These are phyloP conservation scores for Reutealis trisperma DNA, from an alignment of 345 rosid species.

Conservation along the genomic window DNA sequence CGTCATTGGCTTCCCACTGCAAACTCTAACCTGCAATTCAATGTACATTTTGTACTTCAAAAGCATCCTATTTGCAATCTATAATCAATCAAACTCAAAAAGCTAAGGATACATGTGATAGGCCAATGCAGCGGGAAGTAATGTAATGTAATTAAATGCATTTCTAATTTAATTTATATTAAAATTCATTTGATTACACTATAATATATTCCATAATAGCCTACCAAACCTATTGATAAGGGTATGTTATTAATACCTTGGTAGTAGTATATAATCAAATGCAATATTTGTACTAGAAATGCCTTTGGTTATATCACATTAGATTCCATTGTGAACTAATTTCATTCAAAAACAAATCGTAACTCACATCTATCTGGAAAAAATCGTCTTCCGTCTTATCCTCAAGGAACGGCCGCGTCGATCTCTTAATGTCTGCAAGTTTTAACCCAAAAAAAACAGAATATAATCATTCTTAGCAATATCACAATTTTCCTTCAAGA, in stretches of 20 bases:
- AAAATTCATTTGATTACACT: no score
- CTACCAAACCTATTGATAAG: no score
- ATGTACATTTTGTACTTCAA: neutral
- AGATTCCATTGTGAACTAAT: neutral
- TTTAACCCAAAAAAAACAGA: neutral
- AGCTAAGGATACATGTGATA: no score
- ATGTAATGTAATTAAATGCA: no score
- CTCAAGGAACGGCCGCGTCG: slow-evolving; percentile 22
- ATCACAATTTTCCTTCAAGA: neutral
- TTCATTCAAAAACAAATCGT: neutral
- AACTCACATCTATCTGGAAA: slow-evolving; percentile 86
- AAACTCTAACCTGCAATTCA: slow-evolving; percentile 29
- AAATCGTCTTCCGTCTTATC: slow-evolving; percentile 24
- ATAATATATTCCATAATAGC: no score
- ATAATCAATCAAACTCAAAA: neutral
- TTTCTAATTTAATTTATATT: no score
- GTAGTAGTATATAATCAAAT: no score
- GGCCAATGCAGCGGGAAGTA: no score
- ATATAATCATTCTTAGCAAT: neutral
- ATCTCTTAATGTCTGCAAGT: slow-evolving; percentile 32
- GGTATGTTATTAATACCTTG: no score
- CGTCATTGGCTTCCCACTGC: slow-evolving; percentile 39
- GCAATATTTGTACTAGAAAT: no score
- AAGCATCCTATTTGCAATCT: neutral
- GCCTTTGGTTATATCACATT: no score